Evolutionary conservation across 106 monocot genomes (phyloP).

Genomic region (Chionographis japonica): DNA sequence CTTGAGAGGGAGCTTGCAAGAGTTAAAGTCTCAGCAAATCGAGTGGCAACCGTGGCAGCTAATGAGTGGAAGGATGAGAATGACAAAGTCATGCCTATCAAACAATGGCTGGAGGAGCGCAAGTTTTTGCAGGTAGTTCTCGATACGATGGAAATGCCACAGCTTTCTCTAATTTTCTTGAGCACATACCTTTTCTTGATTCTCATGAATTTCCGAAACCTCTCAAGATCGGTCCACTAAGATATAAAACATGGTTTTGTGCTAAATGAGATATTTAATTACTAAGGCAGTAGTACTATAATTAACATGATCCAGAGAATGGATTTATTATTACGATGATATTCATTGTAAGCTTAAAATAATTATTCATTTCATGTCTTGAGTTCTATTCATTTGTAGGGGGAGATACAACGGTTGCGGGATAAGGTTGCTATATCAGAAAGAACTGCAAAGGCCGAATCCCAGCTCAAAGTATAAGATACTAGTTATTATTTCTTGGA

Average conservation of each 20-base stretch:
- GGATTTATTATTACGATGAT: too few relatives aligned
- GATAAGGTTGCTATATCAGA: slow-evolving; percentile 48
- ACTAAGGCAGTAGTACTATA: too few relatives aligned
- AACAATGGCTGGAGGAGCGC: slow-evolving; percentile 76
- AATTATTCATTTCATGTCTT: too few relatives aligned
- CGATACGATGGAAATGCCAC: background rate
- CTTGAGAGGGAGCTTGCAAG: slow-evolving; percentile 68
- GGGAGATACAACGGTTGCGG: slow-evolving; percentile 53
- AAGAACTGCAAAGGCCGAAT: slow-evolving; percentile 50
- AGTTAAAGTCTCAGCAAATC: slow-evolving; percentile 44
- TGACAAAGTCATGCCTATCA: slow-evolving; percentile 53
- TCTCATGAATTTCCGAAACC: background rate
- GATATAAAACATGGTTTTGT: too few relatives aligned
- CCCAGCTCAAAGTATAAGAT: slow-evolving; percentile 49
- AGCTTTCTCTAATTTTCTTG: background rate
- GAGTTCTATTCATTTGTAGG: slow-evolving; percentile 26
- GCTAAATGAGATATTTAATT: too few relatives aligned
- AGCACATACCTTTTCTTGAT: background rate
- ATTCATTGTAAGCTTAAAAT: too few relatives aligned
- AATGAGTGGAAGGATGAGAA: slow-evolving; percentile 67
- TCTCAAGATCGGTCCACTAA: too few relatives aligned
- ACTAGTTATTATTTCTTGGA: background rate
- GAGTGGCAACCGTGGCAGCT: slow-evolving; percentile 48
- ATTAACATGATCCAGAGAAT: too few relatives aligned
- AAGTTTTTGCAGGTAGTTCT: slow-evolving; percentile 48